Evolutionary conservation across 2,329 filamentous ascomycete species (phyloP).

Genomic region (Cercospora sesami): DNA sequence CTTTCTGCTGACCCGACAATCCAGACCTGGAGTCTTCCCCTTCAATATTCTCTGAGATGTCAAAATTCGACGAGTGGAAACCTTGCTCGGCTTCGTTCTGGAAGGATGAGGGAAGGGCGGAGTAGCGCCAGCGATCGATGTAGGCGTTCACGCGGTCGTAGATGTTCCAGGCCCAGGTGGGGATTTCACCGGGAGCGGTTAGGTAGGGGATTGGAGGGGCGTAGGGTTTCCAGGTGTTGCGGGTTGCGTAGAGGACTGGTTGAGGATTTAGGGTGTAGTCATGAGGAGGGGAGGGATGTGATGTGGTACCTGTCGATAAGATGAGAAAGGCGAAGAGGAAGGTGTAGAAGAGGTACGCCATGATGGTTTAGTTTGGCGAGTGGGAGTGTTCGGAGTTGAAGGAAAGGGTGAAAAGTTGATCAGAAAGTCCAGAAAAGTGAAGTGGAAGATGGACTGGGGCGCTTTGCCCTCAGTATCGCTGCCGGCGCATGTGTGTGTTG

Average conservation of each 20-base stretch:
- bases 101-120: slow-evolving; percentile 72
- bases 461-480: slow-evolving; percentile 12
- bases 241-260: slow-evolving; percentile 70
- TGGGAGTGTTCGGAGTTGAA: slow-evolving; percentile 2
- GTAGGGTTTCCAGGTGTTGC: slow-evolving; percentile 71
- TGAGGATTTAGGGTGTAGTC: slow-evolving; percentile 9
- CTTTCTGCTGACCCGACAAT: slow-evolving; percentile 76
- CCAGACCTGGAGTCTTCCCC: slow-evolving; percentile 76
- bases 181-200: slow-evolving; percentile 50
- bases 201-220: slow-evolving; percentile 60
- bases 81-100: slow-evolving; percentile 83
- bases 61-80: slow-evolving; percentile 78
- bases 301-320: slow-evolving; percentile 62
- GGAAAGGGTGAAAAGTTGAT: not conserved
- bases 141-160: slow-evolving; percentile 45
- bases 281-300: slow-evolving; percentile 15
- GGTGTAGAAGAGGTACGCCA: slow-evolving; percentile 80
- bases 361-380: slow-evolving; percentile 41
- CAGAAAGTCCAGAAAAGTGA: not conserved
- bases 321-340: slow-evolving; percentile 71
- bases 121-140: slow-evolving; percentile 60
- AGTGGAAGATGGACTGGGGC: slow-evolving; percentile 7
- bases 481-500: slow-evolving; percentile 13
- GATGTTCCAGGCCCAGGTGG: slow-evolving; percentile 55
- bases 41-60: slow-evolving; percentile 76